Conservation (phyloP, 1,284 basidiomycete genomes). For the Tranzscheliella williamsii region DNA sequence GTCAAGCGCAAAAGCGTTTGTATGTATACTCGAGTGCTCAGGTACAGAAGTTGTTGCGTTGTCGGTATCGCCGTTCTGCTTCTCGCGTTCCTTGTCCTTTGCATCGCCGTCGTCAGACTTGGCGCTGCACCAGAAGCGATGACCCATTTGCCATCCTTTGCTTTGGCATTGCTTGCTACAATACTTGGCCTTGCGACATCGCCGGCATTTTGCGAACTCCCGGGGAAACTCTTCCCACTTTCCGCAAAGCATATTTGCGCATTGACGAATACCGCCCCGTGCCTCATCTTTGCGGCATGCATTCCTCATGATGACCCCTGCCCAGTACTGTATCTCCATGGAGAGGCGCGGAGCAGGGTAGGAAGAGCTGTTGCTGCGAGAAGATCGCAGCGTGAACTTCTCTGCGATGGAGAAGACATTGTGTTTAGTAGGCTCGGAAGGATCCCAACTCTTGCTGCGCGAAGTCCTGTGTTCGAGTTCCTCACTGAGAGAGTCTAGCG, state of each 20-base stretch:
- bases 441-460: slow-evolving; percentile 49
- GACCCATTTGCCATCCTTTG: slow-evolving; percentile 94
- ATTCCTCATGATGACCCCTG: slow-evolving; percentile 98
- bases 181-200: slow-evolving; percentile 97
- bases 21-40: too few species aligned
- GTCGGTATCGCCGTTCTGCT: background rate
- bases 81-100: slow-evolving; percentile 31
- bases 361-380: slow-evolving; percentile 65
- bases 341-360: slow-evolving; percentile 70
- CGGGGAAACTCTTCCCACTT: slow-evolving; percentile 90
- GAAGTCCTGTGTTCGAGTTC: slow-evolving; percentile 21
- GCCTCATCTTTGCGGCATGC: slow-evolving; percentile 94
- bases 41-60: too few species aligned
- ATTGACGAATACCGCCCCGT: slow-evolving; percentile 89
- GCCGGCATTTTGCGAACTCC: slow-evolving; percentile 94
- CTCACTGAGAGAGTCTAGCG: slow-evolving; percentile 43
- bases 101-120: slow-evolving; percentile 49
- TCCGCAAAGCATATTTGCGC: slow-evolving; percentile 88
- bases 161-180: slow-evolving; percentile 98
- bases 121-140: slow-evolving; percentile 69
- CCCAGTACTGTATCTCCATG: slow-evolving; percentile 96
- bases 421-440: slow-evolving; percentile 58
- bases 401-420: slow-evolving; percentile 89
- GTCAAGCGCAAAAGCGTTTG: too few species aligned
- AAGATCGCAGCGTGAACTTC: slow-evolving; percentile 89